Conservation (phyloP, 768 basidiomycete genomes). For the Baorangia bicolor region DNA sequence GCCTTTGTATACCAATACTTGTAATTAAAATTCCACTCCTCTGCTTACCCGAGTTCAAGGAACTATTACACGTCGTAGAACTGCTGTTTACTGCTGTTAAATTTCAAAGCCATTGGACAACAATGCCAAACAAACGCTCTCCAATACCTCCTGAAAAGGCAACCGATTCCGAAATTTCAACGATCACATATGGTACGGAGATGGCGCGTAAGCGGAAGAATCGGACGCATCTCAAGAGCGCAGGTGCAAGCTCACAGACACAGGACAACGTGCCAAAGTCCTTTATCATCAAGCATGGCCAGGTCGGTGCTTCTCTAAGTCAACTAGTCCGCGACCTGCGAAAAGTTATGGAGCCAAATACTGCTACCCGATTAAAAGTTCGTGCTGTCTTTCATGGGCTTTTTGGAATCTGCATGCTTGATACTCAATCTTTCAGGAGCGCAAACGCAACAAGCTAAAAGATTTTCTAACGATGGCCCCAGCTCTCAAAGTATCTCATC, state of each 20-base stretch:
- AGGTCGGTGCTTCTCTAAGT: constrained; percentile 80
- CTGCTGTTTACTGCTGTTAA: background rate
- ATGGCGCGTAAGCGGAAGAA: constrained; percentile 81
- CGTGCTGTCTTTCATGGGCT: constrained; percentile 16
- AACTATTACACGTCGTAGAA: no score
- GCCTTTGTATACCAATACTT: constrained; percentile 5
- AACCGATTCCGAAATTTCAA: constrained; percentile 10
- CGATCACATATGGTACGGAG: constrained; percentile 1
- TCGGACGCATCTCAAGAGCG: constrained; percentile 76
- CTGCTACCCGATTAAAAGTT: constrained; percentile 88
- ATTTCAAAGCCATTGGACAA: constrained; percentile 13
- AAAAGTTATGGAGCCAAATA: constrained; percentile 98
- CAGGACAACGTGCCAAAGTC: constrained; percentile 68
- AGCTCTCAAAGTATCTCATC: constrained; percentile 84
- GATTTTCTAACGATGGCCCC: constrained; percentile 94
- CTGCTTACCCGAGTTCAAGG: background rate
- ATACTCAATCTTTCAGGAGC: constrained; percentile 59
- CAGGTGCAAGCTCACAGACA: constrained; percentile 35
- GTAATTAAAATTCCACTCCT: constrained; percentile 2
- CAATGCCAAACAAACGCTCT: constrained; percentile 25
- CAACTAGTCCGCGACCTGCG: constrained; percentile 92
- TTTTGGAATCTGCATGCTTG: constrained; percentile 5
- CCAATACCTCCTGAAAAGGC: constrained; percentile 18
- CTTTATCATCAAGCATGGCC: constrained; percentile 95
- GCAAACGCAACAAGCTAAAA: constrained; percentile 84